Percentiles rank a stretch among this genome's conserved stretches.
phyloP scores from a whole-genome alignment of 2,329 filamentous ascomycete species.

The Claviceps digitariae region DNA sequence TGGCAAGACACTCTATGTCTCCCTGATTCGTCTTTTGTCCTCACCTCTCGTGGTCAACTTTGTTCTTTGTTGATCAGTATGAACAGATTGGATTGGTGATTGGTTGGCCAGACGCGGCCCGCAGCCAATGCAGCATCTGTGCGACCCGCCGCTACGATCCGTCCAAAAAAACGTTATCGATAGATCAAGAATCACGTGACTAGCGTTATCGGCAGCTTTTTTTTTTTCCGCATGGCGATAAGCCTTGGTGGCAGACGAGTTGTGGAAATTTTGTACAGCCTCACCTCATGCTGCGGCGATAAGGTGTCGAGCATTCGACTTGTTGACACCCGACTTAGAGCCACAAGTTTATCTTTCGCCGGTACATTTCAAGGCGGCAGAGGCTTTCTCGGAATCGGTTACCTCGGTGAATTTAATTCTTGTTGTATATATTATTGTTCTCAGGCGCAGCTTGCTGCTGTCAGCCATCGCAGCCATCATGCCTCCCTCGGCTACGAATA shows the following conservation, averaged over 20 bases:
- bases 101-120: no score
- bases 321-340: neutral
- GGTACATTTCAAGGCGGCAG: neutral
- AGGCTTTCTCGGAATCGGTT: neutral
- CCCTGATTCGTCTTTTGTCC: no score
- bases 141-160: no score
- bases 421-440: neutral
- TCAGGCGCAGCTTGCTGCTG: constrained; percentile 2
- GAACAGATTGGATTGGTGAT: no score
- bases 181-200: constrained; percentile 12
- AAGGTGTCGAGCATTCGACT: constrained; percentile 4
- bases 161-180: constrained; percentile 9
- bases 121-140: no score
- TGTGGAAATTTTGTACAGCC: constrained; percentile 13
- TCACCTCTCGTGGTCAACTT: neutral
- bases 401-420: neutral
- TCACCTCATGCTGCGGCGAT: constrained; percentile 12
- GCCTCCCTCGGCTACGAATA: constrained; percentile 45
- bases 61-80: no score
- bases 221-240: constrained; percentile 13
- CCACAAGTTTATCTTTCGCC: neutral
- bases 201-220: constrained; percentile 16
- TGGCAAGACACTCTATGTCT: neutral
- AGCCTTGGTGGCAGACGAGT: constrained; percentile 3
- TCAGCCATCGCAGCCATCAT: constrained; percentile 23